Conservation (phyloP, 1,284 basidiomycete species). For the Xanthoconium separans region DNA sequence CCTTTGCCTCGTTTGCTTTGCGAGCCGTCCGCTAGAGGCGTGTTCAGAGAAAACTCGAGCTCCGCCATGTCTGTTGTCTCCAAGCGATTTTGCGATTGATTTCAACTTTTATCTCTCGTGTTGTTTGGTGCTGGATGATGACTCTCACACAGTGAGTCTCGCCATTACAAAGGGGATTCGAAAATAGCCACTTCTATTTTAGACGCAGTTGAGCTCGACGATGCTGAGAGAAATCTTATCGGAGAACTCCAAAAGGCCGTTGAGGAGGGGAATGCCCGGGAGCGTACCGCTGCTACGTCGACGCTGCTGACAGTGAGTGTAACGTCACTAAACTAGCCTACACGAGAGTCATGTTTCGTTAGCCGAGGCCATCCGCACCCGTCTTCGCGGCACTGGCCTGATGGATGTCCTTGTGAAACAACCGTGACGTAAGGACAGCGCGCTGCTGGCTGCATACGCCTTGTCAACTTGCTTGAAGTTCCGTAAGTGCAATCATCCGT, state of each 20-base stretch:
- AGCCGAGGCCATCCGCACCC: not conserved
- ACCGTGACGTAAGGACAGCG: no score
- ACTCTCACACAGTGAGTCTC: slow-evolving; percentile 6
- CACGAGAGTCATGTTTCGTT: not conserved
- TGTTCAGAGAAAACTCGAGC: slow-evolving; percentile 85
- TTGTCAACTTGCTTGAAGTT: not conserved
- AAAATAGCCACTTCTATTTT: not conserved
- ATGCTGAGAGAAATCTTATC: no score
- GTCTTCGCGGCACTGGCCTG: not conserved
- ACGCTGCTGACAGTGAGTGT: slow-evolving; percentile 9
- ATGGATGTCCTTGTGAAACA: no score
- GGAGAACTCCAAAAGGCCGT: not conserved
- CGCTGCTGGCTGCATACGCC: no score
- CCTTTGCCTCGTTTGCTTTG: slow-evolving; percentile 36
- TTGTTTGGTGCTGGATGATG: no score
- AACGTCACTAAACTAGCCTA: not conserved
- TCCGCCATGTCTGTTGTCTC: slow-evolving; percentile 95
- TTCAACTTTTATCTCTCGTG: no score
- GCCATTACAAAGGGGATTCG: no score
- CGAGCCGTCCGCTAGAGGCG: slow-evolving; percentile 65
- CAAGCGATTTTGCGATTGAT: slow-evolving; percentile 83
- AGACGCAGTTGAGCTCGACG: slow-evolving; percentile 10
- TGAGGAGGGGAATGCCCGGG: slow-evolving; percentile 1
- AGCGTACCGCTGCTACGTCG: slow-evolving; percentile 19
- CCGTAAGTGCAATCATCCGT: no score